Conservation (phyloP, 148 eudicot genomes). For the Chenopodium formosanum region DNA sequence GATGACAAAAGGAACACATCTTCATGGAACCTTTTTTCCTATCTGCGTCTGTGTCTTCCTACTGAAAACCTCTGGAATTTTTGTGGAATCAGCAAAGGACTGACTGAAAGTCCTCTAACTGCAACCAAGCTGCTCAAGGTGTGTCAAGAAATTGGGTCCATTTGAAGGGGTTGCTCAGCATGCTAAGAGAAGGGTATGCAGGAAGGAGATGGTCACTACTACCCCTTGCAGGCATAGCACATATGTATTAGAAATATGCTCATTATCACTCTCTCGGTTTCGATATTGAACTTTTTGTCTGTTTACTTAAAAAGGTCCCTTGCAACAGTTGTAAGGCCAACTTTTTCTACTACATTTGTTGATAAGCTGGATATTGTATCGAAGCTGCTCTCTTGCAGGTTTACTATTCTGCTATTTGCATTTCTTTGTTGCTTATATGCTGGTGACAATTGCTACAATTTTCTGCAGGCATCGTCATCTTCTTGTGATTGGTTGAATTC, state of each 20-base stretch:
- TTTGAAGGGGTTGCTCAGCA: not conserved
- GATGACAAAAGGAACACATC: not conserved
- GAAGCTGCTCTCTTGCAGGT: not conserved
- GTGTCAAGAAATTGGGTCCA: not conserved
- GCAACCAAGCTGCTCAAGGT: not conserved
- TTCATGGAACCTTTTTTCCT: not conserved
- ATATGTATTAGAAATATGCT: not conserved
- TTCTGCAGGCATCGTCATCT: constrained; percentile 47
- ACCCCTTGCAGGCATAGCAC: not conserved
- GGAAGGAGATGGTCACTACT: not conserved
- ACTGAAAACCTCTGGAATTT: not conserved
- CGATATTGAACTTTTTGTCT: not conserved
- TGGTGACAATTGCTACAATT: constrained; percentile 6
- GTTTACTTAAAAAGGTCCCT: not conserved
- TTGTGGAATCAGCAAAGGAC: not conserved
- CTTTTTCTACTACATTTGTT: not conserved
- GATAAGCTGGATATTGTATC: not conserved
- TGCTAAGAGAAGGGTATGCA: not conserved
- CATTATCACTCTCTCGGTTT: not conserved
- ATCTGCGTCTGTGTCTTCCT: not conserved
- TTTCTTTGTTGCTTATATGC: not conserved
- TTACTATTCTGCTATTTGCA: not conserved
- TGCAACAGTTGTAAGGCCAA: not conserved
- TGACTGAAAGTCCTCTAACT: not conserved
- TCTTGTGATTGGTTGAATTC: constrained; percentile 63